These are phyloP conservation scores for Solanum corneliomulleri DNA, from an alignment of 257 asterid genomes.

Conservation along the genomic window DNA sequence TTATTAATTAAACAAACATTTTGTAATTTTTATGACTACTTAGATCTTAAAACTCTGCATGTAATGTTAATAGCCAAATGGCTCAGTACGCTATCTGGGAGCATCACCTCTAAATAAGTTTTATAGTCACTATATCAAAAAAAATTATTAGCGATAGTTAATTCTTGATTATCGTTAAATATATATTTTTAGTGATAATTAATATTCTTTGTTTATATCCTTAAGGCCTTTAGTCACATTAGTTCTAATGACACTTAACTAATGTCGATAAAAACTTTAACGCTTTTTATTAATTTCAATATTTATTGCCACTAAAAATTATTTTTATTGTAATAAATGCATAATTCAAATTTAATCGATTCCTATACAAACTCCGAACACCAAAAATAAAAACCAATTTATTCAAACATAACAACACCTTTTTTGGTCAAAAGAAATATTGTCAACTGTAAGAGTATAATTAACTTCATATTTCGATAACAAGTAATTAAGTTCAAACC, in stretches of 20 bases:
- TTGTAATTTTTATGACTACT: neutral
- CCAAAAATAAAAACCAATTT: too few species aligned
- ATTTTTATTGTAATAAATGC: too few species aligned
- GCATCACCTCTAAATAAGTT: too few species aligned
- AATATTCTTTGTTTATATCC: too few species aligned
- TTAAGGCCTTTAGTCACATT: too few species aligned
- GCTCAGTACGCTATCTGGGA: neutral
- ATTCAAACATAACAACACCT: neutral
- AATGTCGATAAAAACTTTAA: too few species aligned
- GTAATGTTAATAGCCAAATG: neutral
- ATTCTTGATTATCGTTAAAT: too few species aligned
- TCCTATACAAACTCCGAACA: rapidly evolving
- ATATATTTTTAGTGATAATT: too few species aligned
- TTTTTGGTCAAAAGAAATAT: neutral
- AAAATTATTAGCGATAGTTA: rapidly evolving
- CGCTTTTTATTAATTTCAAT: too few species aligned
- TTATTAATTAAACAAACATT: neutral
- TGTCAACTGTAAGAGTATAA: neutral
- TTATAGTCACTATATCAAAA: too few species aligned
- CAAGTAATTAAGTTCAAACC: neutral
- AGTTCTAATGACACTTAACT: too few species aligned
- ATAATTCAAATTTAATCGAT: rapidly evolving
- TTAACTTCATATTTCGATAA: neutral
- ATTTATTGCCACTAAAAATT: rapidly evolving
- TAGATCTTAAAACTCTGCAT: neutral